Percentiles rank a stretch among this genome's conserved stretches.
These are phyloP conservation scores for Trifolium subterraneum DNA, from an alignment of 306 rosid genomes.

Conservation along the genomic window DNA sequence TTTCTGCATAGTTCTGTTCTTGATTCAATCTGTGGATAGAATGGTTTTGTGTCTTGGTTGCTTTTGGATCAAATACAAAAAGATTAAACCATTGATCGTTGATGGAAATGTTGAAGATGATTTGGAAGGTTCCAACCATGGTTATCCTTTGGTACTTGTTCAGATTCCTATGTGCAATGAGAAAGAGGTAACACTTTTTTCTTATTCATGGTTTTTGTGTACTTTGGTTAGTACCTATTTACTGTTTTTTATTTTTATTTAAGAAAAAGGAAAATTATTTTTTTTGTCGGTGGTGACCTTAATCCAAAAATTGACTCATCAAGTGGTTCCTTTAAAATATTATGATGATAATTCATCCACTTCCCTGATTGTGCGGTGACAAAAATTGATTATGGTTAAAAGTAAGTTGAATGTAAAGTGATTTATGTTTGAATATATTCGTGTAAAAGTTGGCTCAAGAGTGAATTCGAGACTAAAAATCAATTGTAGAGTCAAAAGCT, in stretches of 20 bases:
- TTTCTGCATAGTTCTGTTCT: slow-evolving; percentile 65
- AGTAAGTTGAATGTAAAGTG: background rate
- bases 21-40: slow-evolving; percentile 70
- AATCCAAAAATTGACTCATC: slow-evolving; percentile 10
- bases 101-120: slow-evolving; percentile 45
- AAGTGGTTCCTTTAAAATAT: background rate
- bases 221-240: slow-evolving; percentile 13
- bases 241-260: background rate
- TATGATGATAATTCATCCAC: background rate
- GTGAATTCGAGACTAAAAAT: background rate
- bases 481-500: background rate
- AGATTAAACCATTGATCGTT: slow-evolving; percentile 60
- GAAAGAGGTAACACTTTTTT: slow-evolving; percentile 61
- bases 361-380: background rate
- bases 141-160: slow-evolving; percentile 71
- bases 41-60: slow-evolving; percentile 74
- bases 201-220: slow-evolving; percentile 4
- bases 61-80: slow-evolving; percentile 75
- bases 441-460: background rate
- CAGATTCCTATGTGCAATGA: slow-evolving; percentile 90
- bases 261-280: background rate
- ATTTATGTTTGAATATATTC: background rate
- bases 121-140: slow-evolving; percentile 54
- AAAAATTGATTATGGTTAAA: background rate
- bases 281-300: slow-evolving; percentile 34